A percentile compares a stretch with the other conserved stretches of the same genome.
Conservation (phyloP, 176 grass and related monocot species). For the Stipa capillata region DNA sequence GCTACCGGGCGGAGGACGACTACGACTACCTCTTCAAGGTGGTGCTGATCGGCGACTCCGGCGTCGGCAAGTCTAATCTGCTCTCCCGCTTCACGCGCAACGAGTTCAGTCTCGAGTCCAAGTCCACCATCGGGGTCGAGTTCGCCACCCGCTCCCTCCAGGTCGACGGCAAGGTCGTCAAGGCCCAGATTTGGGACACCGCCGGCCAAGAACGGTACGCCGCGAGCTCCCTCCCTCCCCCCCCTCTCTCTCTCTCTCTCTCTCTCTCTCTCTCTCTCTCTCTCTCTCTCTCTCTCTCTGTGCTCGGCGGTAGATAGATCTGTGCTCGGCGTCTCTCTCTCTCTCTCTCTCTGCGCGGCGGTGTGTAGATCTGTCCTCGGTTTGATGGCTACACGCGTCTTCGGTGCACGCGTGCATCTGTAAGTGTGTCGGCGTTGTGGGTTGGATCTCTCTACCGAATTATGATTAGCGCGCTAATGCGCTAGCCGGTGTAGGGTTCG, state of each 20-base stretch:
- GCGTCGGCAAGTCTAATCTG: conserved; percentile 95
- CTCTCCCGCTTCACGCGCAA: conserved; percentile 97
- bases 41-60: conserved; percentile 92
- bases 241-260: background rate
- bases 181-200: conserved; percentile 99
- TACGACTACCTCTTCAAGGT: conserved; percentile 82
- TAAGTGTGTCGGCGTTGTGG: background rate
- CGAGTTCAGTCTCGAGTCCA: conserved; percentile 98
- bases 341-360: background rate
- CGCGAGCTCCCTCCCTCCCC: background rate
- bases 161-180: conserved; percentile 76
- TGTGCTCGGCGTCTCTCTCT: background rate
- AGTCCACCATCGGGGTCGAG: conserved; percentile 98
- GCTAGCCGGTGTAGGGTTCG: background rate
- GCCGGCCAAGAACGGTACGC: conserved; percentile 64
- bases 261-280: background rate
- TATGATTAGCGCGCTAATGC: background rate
- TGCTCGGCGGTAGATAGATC: background rate
- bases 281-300: no score
- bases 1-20: conserved; percentile 61
- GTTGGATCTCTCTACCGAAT: conserved; percentile 36
- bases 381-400: background rate
- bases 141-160: conserved; percentile 82
- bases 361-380: background rate
- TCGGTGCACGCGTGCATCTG: background rate